phyloP scores from a whole-genome alignment of 805 yeast species.

The Kregervanrija fluxuum region DNA sequence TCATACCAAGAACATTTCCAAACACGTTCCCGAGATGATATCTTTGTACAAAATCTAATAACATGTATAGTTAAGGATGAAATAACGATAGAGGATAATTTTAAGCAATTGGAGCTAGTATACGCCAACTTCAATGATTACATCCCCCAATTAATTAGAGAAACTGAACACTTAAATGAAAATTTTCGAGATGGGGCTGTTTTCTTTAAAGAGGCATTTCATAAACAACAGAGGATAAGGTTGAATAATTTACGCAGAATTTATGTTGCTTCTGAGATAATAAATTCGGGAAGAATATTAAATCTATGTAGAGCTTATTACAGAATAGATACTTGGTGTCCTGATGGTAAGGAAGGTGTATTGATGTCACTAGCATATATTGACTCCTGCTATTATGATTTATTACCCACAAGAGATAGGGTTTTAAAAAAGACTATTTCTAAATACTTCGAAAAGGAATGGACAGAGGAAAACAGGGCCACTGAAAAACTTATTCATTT shows the following conservation, averaged over 20 bases:
- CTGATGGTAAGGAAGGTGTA: slow-evolving; percentile 11
- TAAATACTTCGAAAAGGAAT: no score
- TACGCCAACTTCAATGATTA: slow-evolving; percentile 3
- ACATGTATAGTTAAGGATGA: no score
- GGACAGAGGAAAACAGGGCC: no score
- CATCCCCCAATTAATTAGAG: slow-evolving; percentile 16
- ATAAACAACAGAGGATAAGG: slow-evolving; percentile 6
- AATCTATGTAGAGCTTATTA: not conserved
- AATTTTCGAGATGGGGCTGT: not conserved
- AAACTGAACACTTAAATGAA: slow-evolving; percentile 13
- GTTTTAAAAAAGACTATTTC: slow-evolving; percentile 2
- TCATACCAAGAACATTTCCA: no score
- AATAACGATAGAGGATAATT: no score
- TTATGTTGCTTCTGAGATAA: slow-evolving; percentile 14
- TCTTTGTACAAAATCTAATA: no score
- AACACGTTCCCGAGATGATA: no score
- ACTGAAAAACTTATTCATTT: slow-evolving; percentile 1
- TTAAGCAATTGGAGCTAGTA: not conserved
- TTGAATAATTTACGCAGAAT: slow-evolving; percentile 9
- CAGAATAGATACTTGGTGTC: not conserved
- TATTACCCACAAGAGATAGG: slow-evolving; percentile 6
- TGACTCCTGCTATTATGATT: slow-evolving; percentile 20
- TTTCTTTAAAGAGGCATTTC: not conserved
- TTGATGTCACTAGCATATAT: slow-evolving; percentile 11
- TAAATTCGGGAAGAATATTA: slow-evolving; percentile 8